Evolutionary conservation across 2,329 filamentous ascomycete species (phyloP), one percentile per base, ranked within the genome.

Genomic region (Clonostachys chloroleuca): DNA sequence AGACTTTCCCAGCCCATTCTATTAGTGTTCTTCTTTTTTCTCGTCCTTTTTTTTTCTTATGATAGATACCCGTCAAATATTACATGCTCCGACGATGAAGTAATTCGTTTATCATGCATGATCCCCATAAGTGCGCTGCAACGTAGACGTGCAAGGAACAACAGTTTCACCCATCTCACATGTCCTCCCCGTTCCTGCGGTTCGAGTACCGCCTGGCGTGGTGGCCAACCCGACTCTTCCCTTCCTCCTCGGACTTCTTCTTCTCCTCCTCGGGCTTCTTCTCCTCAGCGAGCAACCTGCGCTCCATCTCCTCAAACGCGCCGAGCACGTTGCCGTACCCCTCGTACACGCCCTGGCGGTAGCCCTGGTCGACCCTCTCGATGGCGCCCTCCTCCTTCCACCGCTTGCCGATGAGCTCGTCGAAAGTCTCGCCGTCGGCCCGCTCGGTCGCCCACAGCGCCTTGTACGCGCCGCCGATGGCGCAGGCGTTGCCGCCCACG

Each of bases 401-500:
- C 52, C 94, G 76, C 60, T 74, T 73, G 8, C 87, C 89, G 51
- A 99, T 86, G 53, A 96, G 74, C 51, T 92, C 86, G 62, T 97
- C 94, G 69, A 97, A 97, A 5, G 79, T 89, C 77, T 95, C 84
- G 16, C 73, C 76, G 3, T 70, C 64, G 20, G 67, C 65, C 43
- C 88, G 73, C 73, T 94, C 90, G 47, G 90, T 74, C 1, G 87
- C 91, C 94, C 94, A 99, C 0, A 95, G 84, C 13, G 94, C 92
- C 71, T 97, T 97, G 70, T 97, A 96, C 24, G 92, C 92, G 7
- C 90, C 90, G 13, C 94, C 94, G 13, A 97, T 70, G 12, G 92
- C 94, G 68, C 94, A 99, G 4, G 94, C 92, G 69, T 95, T 96
- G 24, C 92, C 91, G 24, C 94, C 92, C 6, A 97, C 90, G 61